Conservation (phyloP, 768 basidiomycete species). For the Lanmaoa pseudosensibilis region DNA sequence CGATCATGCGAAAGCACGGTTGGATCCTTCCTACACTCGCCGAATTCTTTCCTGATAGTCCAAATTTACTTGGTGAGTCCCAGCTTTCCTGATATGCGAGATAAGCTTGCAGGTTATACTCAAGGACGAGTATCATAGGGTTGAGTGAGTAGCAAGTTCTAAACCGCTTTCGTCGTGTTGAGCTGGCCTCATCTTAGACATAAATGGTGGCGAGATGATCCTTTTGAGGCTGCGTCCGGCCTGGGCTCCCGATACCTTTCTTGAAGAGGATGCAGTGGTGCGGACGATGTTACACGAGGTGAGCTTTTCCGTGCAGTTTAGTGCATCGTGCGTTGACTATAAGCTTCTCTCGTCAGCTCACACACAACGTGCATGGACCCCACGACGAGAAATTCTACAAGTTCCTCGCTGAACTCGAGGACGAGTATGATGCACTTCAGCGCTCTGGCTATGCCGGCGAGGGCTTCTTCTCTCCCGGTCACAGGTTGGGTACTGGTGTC, state of each 20-base stretch:
- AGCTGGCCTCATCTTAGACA: conserved; percentile 44
- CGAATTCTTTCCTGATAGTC: conserved; percentile 84
- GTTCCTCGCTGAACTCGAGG: conserved; percentile 67
- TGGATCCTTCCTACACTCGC: conserved; percentile 80
- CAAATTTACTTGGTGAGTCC: conserved; percentile 67
- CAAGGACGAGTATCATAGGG: conserved; percentile 24
- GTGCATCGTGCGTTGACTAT: background rate
- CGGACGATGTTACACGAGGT: conserved; percentile 92
- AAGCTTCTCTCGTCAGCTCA: conserved; percentile 54
- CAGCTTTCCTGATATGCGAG: background rate
- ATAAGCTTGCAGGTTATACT: conserved; percentile 2
- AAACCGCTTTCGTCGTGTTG: background rate
- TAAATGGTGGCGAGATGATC: conserved; percentile 81
- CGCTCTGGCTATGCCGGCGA: conserved; percentile 86
- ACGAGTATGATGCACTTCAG: conserved; percentile 81
- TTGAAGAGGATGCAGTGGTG: conserved; percentile 72
- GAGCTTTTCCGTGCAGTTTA: conserved; percentile 3
- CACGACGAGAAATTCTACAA: conserved; percentile 87
- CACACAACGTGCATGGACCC: conserved; percentile 86
- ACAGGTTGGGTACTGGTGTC: conserved; percentile 61
- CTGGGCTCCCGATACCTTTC: conserved; percentile 65
- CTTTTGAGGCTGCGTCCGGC: conserved; percentile 77
- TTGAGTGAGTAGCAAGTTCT: conserved; percentile 35
- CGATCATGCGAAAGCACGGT: conserved; percentile 84
- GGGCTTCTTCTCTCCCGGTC: conserved; percentile 82